Conservation (phyloP, 2,329 filamentous ascomycete genomes). For the Arthrocladium fulminans region DNA sequence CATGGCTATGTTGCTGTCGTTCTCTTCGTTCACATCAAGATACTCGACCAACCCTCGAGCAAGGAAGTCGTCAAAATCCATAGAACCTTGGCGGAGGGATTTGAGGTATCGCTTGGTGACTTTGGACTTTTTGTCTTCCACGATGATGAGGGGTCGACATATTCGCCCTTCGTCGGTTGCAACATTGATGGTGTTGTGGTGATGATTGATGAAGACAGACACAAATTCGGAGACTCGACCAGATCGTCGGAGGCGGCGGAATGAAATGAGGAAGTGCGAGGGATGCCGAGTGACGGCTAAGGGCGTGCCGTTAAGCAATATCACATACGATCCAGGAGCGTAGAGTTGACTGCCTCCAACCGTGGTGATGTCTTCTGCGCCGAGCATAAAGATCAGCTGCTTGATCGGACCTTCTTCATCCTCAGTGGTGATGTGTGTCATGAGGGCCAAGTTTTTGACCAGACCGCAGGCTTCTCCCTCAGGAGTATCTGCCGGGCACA, state of each 20-base stretch:
- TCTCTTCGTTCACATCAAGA: slow-evolving; percentile 92
- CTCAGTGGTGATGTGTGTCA: slow-evolving; percentile 98
- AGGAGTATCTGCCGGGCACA: slow-evolving; percentile 92
- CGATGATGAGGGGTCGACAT: slow-evolving; percentile 89
- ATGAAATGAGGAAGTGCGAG: slow-evolving; percentile 74
- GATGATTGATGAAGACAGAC: slow-evolving; percentile 90
- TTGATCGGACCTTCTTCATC: slow-evolving; percentile 86
- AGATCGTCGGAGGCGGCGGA: slow-evolving; percentile 77
- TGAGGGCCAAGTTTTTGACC: slow-evolving; percentile 94
- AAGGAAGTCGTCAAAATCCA: slow-evolving; percentile 90
- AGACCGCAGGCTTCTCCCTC: slow-evolving; percentile 97
- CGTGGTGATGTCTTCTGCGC: slow-evolving; percentile 71
- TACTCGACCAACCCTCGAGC: slow-evolving; percentile 88
- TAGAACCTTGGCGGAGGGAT: slow-evolving; percentile 70
- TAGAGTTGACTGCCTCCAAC: slow-evolving; percentile 84
- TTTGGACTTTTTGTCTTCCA: slow-evolving; percentile 76
- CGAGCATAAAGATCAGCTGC: slow-evolving; percentile 75
- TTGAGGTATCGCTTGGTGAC: slow-evolving; percentile 71
- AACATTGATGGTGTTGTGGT: slow-evolving; percentile 85
- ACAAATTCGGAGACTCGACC: slow-evolving; percentile 94
- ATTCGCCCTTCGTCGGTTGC: slow-evolving; percentile 96
- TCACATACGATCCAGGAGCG: slow-evolving; percentile 70
- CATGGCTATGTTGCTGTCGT: slow-evolving; percentile 86
- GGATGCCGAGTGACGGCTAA: slow-evolving; percentile 79
- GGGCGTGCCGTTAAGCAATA: slow-evolving; percentile 92